A percentile compares a stretch with the other conserved stretches of the same genome.
These are phyloP conservation scores for Volvox reticuliferus DNA, from an alignment of 139 green algal species.

Conservation along the genomic window DNA sequence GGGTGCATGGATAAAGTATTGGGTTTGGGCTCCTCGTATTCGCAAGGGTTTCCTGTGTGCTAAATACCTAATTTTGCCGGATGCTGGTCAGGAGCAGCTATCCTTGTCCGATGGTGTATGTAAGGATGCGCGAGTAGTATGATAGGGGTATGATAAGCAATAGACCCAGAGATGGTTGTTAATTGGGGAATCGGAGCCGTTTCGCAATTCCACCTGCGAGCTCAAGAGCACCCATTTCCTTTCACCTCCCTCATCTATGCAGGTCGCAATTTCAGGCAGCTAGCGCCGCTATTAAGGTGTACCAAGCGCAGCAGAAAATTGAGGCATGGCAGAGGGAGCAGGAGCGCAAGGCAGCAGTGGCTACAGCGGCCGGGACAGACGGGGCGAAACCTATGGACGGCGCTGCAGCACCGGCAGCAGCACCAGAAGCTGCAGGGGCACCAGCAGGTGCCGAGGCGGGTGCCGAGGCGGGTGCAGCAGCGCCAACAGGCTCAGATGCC, in stretches of 20 bases:
- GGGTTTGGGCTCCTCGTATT: too few species aligned
- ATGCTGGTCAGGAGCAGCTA: too few species aligned
- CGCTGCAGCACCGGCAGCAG: not conserved
- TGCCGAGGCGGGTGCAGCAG: not conserved
- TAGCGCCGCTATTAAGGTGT: conserved; percentile 80
- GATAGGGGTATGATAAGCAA: too few species aligned
- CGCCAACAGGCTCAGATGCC: not conserved
- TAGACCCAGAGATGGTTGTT: too few species aligned
- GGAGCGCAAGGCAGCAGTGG: conserved; percentile 45
- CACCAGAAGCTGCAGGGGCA: not conserved
- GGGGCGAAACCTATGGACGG: not conserved
- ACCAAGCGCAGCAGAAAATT: conserved; percentile 76
- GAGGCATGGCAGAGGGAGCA: conserved; percentile 64
- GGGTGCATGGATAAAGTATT: too few species aligned
- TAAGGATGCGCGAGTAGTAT: too few species aligned
- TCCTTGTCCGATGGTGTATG: too few species aligned
- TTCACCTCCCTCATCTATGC: not conserved
- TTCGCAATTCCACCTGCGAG: not conserved
- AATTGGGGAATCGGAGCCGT: too few species aligned
- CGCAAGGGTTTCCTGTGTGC: too few species aligned
- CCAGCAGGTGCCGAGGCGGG: not conserved
- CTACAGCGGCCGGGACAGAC: too few species aligned
- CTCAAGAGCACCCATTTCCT: not conserved
- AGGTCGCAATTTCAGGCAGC: conserved; percentile 72
- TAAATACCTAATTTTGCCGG: too few species aligned